Conservation (phyloP, 495 filamentous ascomycete genomes). For the Articulospora tetracladia region DNA sequence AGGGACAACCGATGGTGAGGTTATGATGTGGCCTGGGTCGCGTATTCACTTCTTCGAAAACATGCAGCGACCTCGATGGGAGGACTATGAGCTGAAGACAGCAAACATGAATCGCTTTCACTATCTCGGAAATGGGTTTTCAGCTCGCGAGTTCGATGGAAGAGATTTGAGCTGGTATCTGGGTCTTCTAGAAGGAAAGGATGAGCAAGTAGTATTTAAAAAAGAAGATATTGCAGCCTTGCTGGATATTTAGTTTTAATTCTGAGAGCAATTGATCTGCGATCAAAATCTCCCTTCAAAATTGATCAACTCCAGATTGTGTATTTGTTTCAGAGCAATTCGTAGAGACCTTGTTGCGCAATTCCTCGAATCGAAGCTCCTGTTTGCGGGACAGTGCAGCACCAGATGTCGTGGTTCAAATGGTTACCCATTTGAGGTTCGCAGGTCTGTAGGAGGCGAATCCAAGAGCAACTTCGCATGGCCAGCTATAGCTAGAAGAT, state of each 20-base stretch:
- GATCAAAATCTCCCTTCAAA: too few relatives aligned
- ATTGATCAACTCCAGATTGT: too few relatives aligned
- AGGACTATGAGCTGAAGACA: slow-evolving; percentile 39
- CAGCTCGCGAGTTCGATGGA: slow-evolving; percentile 5
- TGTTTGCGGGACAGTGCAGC: too few relatives aligned
- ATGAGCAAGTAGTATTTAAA: slow-evolving; percentile 40
- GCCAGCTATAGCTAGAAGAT: too few relatives aligned
- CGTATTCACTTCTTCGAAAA: slow-evolving; percentile 35
- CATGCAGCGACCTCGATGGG: slow-evolving; percentile 34
- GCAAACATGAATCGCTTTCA: slow-evolving; percentile 34
- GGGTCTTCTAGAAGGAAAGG: slow-evolving; percentile 36
- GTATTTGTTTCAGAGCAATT: too few relatives aligned
- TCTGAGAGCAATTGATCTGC: too few relatives aligned
- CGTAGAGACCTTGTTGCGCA: too few relatives aligned
- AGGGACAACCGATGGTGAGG: slow-evolving; percentile 28
- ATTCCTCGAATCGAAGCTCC: too few relatives aligned
- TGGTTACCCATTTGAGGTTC: too few relatives aligned
- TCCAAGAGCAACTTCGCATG: too few relatives aligned
- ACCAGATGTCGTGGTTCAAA: too few relatives aligned
- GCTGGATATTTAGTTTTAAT: background rate
- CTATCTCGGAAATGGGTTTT: slow-evolving; percentile 39
- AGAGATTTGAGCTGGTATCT: slow-evolving; percentile 36
- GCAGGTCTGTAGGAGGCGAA: too few relatives aligned
- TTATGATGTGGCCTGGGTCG: slow-evolving; percentile 34
- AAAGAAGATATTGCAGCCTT: slow-evolving; percentile 46